Percentiles rank a stretch among this genome's conserved stretches.
These are phyloP conservation scores for Colletotrichum scovillei DNA, from an alignment of 2,329 filamentous ascomycete species.

Conservation along the genomic window DNA sequence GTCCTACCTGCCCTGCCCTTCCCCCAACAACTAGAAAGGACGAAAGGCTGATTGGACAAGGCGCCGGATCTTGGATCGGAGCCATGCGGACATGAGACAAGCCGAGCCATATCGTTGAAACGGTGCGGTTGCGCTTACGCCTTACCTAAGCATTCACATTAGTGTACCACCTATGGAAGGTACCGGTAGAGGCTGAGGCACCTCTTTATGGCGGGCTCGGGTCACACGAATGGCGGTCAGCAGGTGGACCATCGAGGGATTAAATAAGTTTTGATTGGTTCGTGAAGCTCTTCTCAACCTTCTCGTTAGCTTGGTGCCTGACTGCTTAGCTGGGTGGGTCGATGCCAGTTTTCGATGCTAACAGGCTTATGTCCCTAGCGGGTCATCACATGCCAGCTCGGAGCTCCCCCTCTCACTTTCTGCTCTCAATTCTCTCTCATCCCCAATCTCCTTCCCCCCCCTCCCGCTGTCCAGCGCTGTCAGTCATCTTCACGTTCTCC, in stretches of 20 bases:
- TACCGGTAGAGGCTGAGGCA: not conserved
- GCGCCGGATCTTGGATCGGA: not conserved
- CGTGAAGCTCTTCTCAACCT: not conserved
- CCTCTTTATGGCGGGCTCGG: no score
- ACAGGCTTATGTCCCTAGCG: constrained; percentile 25
- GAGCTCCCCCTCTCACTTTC: not conserved
- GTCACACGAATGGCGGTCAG: constrained; percentile 17
- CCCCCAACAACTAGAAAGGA: constrained; percentile 10
- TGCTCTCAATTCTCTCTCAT: not conserved
- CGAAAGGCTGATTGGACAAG: not conserved
- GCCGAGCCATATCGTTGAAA: constrained; percentile 15
- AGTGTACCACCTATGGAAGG: no score
- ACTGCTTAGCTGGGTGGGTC: not conserved
- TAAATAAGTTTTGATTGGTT: not conserved
- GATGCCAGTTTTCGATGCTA: not conserved
- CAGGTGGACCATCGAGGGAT: not conserved
- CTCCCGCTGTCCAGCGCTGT: constrained; percentile 30
- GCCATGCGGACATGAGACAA: constrained; percentile 27
- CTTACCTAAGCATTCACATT: not conserved
- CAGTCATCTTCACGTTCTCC: constrained; percentile 18
- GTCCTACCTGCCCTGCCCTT: not conserved
- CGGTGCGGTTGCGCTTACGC: not conserved
- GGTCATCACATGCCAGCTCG: constrained; percentile 37
- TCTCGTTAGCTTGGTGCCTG: not conserved
- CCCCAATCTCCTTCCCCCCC: constrained; percentile 17